These are phyloP conservation scores for Neurospora sp. DNA, from an alignment of 495 filamentous ascomycete species.

Conservation along the genomic window DNA sequence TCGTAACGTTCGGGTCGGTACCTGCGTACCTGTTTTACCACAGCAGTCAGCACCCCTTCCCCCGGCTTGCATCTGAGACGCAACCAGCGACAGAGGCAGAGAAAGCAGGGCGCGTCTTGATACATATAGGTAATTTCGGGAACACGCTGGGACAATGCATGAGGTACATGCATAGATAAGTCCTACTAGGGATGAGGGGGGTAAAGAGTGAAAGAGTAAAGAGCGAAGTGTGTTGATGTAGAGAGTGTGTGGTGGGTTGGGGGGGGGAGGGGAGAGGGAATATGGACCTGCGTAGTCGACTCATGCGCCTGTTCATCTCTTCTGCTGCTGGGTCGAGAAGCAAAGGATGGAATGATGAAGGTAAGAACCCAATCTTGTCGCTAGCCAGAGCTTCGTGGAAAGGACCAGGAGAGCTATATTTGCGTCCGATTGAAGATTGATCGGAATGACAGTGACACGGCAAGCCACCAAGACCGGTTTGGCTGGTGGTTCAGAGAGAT, in stretches of 20 bases:
- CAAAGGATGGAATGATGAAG: background rate
- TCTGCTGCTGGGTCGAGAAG: background rate
- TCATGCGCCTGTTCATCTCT: background rate
- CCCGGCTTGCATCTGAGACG: background rate
- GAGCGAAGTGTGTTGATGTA: too few relatives aligned
- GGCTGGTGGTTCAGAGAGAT: background rate
- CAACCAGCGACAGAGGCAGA: background rate
- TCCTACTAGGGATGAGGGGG: background rate
- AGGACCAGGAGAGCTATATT: too few relatives aligned
- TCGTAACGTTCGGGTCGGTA: background rate
- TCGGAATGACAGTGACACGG: too few relatives aligned
- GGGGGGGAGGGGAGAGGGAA: too few relatives aligned
- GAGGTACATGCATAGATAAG: background rate
- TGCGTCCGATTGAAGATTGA: too few relatives aligned
- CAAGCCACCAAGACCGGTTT: too few relatives aligned
- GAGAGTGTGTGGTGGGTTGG: background rate
- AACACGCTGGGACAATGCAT: background rate
- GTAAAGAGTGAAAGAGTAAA: background rate
- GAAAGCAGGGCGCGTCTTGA: background rate
- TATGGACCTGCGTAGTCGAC: background rate
- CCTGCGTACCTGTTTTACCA: background rate
- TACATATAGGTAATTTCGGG: background rate
- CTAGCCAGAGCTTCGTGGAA: too few relatives aligned
- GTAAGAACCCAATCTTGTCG: too few relatives aligned
- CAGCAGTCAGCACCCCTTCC: background rate